These are phyloP conservation scores for Aspergillus alliaceus DNA, from an alignment of 2,329 filamentous ascomycete species.

Conservation along the genomic window DNA sequence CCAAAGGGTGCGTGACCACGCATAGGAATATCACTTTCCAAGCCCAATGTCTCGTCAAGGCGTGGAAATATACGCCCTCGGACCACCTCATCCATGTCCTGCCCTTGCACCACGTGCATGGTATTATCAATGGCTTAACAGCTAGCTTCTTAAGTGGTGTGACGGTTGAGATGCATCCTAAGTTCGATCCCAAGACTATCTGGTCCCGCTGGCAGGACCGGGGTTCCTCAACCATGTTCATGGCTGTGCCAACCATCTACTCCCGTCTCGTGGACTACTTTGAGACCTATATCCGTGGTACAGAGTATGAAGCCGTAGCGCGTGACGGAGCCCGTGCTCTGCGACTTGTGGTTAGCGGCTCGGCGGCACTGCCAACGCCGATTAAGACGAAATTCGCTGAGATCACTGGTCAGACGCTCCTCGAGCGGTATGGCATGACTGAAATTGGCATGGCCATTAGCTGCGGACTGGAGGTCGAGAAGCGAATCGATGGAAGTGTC, in stretches of 20 bases:
- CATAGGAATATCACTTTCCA: conserved; percentile 42
- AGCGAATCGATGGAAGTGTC: conserved; percentile 49
- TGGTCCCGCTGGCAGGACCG: conserved; percentile 48
- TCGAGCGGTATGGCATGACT: conserved; percentile 53
- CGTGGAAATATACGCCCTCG: conserved; percentile 30
- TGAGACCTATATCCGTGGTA: conserved; percentile 38
- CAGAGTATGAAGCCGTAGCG: conserved; percentile 32
- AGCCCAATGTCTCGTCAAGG: conserved; percentile 29
- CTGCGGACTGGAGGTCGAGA: conserved; percentile 41
- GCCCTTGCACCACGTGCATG: conserved; percentile 53
- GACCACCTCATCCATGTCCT: conserved; percentile 53
- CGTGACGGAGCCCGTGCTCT: conserved; percentile 34
- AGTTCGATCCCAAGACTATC: conserved; percentile 46
- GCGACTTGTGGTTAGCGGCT: conserved; percentile 43
- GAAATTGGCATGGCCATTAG: conserved; percentile 53
- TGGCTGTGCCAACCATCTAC: conserved; percentile 54
- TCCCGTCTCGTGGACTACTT: conserved; percentile 50
- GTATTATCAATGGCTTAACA: conserved; percentile 51
- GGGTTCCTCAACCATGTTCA: conserved; percentile 49
- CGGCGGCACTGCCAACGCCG: conserved; percentile 43
- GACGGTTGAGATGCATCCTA: conserved; percentile 50
- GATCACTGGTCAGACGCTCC: conserved; percentile 43
- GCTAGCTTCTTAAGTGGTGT: conserved; percentile 48
- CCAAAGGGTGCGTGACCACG: conserved; percentile 46
- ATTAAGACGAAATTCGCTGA: conserved; percentile 42